phyloP scores from a whole-genome alignment of 441 rosid genomes.

The Biscutella auriculata region DNA sequence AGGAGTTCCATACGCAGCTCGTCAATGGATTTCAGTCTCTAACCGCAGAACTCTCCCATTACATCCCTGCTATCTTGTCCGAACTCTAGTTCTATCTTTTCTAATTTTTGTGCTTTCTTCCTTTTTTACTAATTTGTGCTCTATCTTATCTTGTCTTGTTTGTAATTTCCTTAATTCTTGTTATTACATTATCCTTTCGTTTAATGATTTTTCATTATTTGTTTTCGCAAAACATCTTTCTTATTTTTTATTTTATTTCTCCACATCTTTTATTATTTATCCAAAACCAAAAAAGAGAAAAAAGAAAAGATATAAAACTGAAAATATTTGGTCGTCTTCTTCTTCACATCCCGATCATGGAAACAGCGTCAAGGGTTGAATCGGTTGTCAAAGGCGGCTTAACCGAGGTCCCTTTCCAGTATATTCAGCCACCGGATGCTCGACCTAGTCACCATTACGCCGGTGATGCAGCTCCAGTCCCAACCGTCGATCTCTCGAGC shows the following conservation, averaged over 20 bases:
- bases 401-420: constrained; percentile 52
- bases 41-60: constrained; percentile 96
- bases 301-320: too few relatives aligned
- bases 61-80: constrained; percentile 95
- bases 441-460: constrained; percentile 26
- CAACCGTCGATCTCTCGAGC: constrained; percentile 38
- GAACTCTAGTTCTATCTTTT: constrained; percentile 49
- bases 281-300: too few relatives aligned
- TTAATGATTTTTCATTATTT: too few relatives aligned
- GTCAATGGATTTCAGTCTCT: constrained; percentile 98
- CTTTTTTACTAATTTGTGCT: too few relatives aligned
- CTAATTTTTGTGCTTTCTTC: not conserved
- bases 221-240: too few relatives aligned
- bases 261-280: not conserved
- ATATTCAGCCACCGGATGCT: constrained; percentile 50
- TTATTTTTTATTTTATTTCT: too few relatives aligned
- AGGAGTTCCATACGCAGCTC: constrained; percentile 95
- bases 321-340: too few relatives aligned
- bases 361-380: constrained; percentile 43
- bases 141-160: not conserved
- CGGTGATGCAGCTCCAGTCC: constrained; percentile 21
- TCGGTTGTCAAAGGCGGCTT: constrained; percentile 29
- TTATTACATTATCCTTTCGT: too few relatives aligned
- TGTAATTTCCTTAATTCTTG: not conserved
- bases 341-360: too few relatives aligned